Percentiles rank a stretch among this genome's conserved stretches.
Evolutionary conservation across 208 protist species (phyloP).

Genomic region (Trypanosoma conorhini): DNA sequence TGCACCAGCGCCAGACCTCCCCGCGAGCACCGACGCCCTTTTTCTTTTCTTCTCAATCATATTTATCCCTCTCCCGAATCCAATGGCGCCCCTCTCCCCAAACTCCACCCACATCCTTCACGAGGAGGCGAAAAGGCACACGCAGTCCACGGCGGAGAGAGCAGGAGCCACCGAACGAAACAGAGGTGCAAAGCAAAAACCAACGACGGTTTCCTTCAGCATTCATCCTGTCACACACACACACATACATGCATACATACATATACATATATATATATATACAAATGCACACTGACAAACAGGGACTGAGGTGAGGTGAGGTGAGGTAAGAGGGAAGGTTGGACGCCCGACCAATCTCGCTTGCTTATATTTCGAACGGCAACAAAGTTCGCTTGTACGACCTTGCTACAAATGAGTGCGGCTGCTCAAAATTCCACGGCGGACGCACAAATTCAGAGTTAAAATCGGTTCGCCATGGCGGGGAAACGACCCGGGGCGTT

Average conservation of each 20-base stretch:
- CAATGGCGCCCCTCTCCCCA: background rate
- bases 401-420: conserved; percentile 36
- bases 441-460: conserved; percentile 53
- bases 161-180: background rate
- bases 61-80: background rate
- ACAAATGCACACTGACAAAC: background rate
- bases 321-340: background rate
- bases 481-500: conserved; percentile 38
- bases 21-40: background rate
- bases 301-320: conserved; percentile 11
- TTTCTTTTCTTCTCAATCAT: background rate
- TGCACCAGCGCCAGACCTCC: background rate
- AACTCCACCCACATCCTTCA: no score
- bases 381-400: conserved; percentile 5
- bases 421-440: conserved; percentile 58
- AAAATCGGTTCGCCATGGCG: conserved; percentile 72
- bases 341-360: background rate
- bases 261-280: background rate
- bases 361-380: background rate
- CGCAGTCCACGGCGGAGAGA: no score
- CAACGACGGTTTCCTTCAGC: no score
- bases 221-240: background rate
- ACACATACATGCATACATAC: background rate
- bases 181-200: no score
- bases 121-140: no score